These are phyloP conservation scores for Dacryopinax primogenitus DNA, from an alignment of 768 basidiomycete genomes.

Conservation along the genomic window DNA sequence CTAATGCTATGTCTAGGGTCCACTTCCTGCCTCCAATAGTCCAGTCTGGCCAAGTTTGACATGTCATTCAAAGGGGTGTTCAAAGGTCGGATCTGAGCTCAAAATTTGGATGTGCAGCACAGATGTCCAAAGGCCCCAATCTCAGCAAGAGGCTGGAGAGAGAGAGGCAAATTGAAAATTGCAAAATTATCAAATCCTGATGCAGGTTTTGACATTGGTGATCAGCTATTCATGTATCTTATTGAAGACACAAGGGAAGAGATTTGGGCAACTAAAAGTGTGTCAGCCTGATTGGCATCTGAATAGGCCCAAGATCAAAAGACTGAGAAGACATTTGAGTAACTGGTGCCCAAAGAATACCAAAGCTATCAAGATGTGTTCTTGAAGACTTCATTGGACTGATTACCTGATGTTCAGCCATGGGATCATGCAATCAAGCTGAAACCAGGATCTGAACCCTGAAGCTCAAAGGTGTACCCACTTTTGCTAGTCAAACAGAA, in stretches of 20 bases:
- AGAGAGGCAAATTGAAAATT: too few species aligned
- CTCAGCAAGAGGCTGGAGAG: too few species aligned
- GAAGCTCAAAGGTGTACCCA: constrained; percentile 16
- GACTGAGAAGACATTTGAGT: neutral
- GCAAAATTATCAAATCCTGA: too few species aligned
- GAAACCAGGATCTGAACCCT: constrained; percentile 11
- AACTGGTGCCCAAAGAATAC: constrained; percentile 10
- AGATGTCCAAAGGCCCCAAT: too few species aligned
- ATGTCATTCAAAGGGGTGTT: too few species aligned
- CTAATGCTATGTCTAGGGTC: too few species aligned
- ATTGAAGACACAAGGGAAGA: neutral
- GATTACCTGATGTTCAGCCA: constrained; percentile 16
- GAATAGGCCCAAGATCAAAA: constrained; percentile 15
- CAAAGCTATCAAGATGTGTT: constrained; percentile 19
- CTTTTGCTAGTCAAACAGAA: constrained; percentile 19
- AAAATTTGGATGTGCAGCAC: too few species aligned
- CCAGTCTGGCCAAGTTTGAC: too few species aligned
- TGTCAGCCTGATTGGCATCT: constrained; percentile 17
- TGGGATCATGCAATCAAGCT: constrained; percentile 18
- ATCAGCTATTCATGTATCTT: neutral
- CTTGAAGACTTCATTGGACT: constrained; percentile 18
- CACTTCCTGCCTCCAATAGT: too few species aligned
- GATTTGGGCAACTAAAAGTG: neutral
- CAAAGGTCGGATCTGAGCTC: too few species aligned
- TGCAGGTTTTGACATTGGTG: too few species aligned